Evolutionary conservation across 352 stramenopile genomes (phyloP), one percentile per base, ranked within the genome.

Genomic region (Pythium oligandrum): DNA sequence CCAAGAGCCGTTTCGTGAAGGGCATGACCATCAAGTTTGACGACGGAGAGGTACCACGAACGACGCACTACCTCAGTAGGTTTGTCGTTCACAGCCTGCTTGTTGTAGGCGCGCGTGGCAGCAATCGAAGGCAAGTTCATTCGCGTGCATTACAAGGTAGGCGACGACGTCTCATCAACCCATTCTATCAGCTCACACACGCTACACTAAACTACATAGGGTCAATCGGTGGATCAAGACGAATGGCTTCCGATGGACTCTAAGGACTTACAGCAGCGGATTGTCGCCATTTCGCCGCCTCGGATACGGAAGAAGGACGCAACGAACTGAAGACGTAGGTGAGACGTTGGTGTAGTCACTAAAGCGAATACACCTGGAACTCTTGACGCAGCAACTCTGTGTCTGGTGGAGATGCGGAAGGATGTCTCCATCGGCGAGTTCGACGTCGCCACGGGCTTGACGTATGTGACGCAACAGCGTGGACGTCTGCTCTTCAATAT

Each of bases 71-170:
- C 17, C 17, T 26, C 17, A 26, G 17, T 26, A 26, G 0, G 17
- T 26, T 26, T 8, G 37, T 47, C 11, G 12, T 12, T 11, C 2
- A 38, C 17, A 31, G 38, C 6, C 36, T 54, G 32, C 40, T 55
- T 57, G 40, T 33, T 40, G 3, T 44, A 90, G 78, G 82, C 77
- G 3, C 83, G 78, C 47, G 65, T 93, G 30, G 73, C 65, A 2
- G 79, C 78, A 1, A 71, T 93, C 4, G 71, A 90, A 39, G 80
- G 81, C 62, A 83, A 84, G 36, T 87, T 78, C 43, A 76, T 91
- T 51, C 80, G 83, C 11, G 61, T 93, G 6, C 83, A 90, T 44
- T 90, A 91, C 65, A 91, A 91, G 63, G 79, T 86, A 44, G 44
- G n/a, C 7, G 17, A 37, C 39, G 4, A 43, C 5, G 39, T 49